phyloP scores from a whole-genome alignment of 495 filamentous ascomycete genomes.

The Hyaloscypha hepaticicola region DNA sequence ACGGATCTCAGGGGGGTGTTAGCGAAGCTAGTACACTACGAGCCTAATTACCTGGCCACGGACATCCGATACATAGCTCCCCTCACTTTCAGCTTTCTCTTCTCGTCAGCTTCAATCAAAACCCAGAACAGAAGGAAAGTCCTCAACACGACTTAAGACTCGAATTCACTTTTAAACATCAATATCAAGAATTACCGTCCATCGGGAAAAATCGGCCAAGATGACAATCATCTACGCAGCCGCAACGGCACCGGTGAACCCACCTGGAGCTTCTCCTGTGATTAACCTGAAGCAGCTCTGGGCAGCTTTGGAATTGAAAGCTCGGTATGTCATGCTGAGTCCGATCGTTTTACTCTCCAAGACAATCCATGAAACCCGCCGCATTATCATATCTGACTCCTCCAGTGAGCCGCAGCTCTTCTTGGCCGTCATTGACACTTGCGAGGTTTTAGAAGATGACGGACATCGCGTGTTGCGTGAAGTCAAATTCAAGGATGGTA shows the following conservation, averaged over 20 bases:
- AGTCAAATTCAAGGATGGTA: slow-evolving; percentile 38
- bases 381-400: too few species aligned
- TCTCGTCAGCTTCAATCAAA: too few species aligned
- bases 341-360: not conserved
- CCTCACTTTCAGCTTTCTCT: too few species aligned
- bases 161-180: too few species aligned
- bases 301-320: slow-evolving; percentile 51
- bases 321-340: slow-evolving; percentile 22
- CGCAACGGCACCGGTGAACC: slow-evolving; percentile 54
- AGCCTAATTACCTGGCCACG: too few species aligned
- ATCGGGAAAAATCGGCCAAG: not conserved
- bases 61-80: too few species aligned
- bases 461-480: slow-evolving; percentile 26
- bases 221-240: slow-evolving; percentile 44
- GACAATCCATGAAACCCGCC: too few species aligned
- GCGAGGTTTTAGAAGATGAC: slow-evolving; percentile 35
- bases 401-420: slow-evolving; percentile 48
- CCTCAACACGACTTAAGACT: too few species aligned
- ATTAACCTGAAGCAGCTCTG: slow-evolving; percentile 49
- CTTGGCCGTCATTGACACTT: slow-evolving; percentile 46
- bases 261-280: slow-evolving; percentile 36
- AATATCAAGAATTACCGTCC: too few species aligned
- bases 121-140: too few species aligned
- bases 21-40: too few species aligned
- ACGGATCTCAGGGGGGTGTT: too few species aligned